phyloP scores from a whole-genome alignment of 208 protist species.

The Leishmania arabica region DNA sequence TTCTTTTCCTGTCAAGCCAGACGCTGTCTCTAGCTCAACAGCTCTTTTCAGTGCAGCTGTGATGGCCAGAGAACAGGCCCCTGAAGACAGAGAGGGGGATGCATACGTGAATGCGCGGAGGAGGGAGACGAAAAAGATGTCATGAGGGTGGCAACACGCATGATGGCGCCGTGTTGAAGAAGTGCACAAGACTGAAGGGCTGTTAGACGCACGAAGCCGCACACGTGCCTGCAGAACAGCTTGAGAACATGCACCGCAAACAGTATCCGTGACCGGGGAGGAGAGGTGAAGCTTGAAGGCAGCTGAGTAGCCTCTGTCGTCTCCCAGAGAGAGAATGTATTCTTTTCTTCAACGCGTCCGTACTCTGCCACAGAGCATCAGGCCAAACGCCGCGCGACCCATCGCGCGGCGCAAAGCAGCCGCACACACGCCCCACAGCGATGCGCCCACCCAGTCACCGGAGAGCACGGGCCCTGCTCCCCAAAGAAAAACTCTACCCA shows the following conservation, averaged over 20 bases:
- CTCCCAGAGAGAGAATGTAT: neutral
- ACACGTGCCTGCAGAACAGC: neutral
- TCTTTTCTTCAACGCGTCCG: neutral
- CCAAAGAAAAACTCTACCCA: neutral
- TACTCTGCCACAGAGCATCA: neutral
- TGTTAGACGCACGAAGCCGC: neutral
- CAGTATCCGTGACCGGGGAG: neutral
- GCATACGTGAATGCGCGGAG: neutral
- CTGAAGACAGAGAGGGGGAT: neutral
- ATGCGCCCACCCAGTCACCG: neutral
- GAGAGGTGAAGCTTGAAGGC: neutral
- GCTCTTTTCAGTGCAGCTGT: too few relatives aligned
- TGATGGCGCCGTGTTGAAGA: neutral
- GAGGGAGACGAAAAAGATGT: neutral
- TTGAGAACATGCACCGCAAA: neutral
- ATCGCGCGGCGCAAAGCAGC: neutral
- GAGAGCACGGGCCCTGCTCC: too few relatives aligned
- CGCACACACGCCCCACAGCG: neutral
- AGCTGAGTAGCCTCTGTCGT: neutral
- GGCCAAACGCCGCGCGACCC: neutral
- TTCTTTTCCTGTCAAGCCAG: neutral
- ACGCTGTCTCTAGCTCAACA: neutral
- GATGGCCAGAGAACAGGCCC: neutral
- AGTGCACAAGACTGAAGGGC: too few relatives aligned
- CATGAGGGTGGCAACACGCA: neutral